Conservation (phyloP, 78 protist genomes). For the Dictyostelium capitatum region DNA sequence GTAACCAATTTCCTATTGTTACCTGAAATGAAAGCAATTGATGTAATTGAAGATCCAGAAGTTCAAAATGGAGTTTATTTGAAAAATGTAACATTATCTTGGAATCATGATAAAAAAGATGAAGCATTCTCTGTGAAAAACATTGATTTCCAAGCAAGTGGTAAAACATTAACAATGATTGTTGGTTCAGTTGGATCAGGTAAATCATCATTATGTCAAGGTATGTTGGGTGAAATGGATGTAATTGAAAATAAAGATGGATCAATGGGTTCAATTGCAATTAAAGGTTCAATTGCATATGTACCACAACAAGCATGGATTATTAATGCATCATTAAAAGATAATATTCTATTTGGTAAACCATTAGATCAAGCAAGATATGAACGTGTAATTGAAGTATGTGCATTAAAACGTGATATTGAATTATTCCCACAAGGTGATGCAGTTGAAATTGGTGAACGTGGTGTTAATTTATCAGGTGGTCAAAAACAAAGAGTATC, state of each 20-base stretch:
- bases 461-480: slow-evolving; percentile 94
- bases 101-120: slow-evolving; percentile 43
- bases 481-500: slow-evolving; percentile 98
- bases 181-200: slow-evolving; percentile 95
- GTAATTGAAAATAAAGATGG: not conserved
- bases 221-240: slow-evolving; percentile 89
- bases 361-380: slow-evolving; percentile 75
- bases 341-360: slow-evolving; percentile 93
- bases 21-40: slow-evolving; percentile 33
- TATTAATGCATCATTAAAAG: slow-evolving; percentile 90
- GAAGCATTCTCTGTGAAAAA: slow-evolving; percentile 17
- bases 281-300: slow-evolving; percentile 87
- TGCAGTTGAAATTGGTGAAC: slow-evolving; percentile 95
- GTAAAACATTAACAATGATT: slow-evolving; percentile 70
- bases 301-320: slow-evolving; percentile 97
- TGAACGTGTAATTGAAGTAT: slow-evolving; percentile 78
- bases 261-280: slow-evolving; percentile 3
- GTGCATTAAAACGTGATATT: slow-evolving; percentile 92
- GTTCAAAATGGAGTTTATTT: slow-evolving; percentile 37
- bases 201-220: slow-evolving; percentile 88
- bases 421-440: slow-evolving; percentile 91
- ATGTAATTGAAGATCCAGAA: slow-evolving; percentile 15
- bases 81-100: slow-evolving; percentile 29
- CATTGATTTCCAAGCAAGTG: slow-evolving; percentile 22
- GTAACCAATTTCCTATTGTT: slow-evolving; percentile 69